Evolutionary conservation across 495 filamentous ascomycete genomes (phyloP).

Genomic region (Filosporella fistucella): DNA sequence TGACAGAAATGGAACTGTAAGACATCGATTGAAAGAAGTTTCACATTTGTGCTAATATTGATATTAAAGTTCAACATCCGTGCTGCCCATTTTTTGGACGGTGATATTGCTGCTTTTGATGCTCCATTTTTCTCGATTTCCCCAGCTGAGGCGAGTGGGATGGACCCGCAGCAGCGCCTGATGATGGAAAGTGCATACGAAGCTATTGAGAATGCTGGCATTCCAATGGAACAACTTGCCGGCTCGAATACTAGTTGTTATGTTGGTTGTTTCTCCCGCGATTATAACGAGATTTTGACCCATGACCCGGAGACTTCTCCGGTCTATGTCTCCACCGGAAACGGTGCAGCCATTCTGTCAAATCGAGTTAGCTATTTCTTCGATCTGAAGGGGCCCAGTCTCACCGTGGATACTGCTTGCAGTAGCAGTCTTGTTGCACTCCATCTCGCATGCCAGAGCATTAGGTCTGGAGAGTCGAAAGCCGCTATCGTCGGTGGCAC

Average conservation of each 20-base stretch:
- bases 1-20: conserved; percentile 17
- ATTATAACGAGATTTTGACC: conserved; percentile 2
- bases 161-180: conserved; percentile 52
- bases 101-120: conserved; percentile 38
- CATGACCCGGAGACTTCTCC: conserved; percentile 30
- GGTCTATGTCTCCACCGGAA: conserved; percentile 19
- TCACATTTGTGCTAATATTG: too few relatives aligned
- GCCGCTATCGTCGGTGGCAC: conserved; percentile 33
- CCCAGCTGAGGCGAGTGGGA: neutral
- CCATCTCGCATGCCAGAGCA: neutral
- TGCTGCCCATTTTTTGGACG: conserved; percentile 48
- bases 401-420: conserved; percentile 23
- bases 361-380: conserved; percentile 56
- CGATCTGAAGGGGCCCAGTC: conserved; percentile 50
- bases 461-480: conserved; percentile 12
- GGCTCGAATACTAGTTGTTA: neutral
- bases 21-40: too few relatives aligned
- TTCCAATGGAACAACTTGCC: conserved; percentile 28
- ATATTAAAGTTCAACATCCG: too few relatives aligned
- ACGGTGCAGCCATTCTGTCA: conserved; percentile 61
- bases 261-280: neutral
- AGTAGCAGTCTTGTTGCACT: neutral
- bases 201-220: conserved; percentile 46
- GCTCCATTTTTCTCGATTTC: conserved; percentile 50
- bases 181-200: conserved; percentile 51